A percentile compares a stretch with the other conserved stretches of the same genome.
These are phyloP conservation scores for Articulospora tetracladia DNA, from an alignment of 495 filamentous ascomycete genomes.

Conservation along the genomic window DNA sequence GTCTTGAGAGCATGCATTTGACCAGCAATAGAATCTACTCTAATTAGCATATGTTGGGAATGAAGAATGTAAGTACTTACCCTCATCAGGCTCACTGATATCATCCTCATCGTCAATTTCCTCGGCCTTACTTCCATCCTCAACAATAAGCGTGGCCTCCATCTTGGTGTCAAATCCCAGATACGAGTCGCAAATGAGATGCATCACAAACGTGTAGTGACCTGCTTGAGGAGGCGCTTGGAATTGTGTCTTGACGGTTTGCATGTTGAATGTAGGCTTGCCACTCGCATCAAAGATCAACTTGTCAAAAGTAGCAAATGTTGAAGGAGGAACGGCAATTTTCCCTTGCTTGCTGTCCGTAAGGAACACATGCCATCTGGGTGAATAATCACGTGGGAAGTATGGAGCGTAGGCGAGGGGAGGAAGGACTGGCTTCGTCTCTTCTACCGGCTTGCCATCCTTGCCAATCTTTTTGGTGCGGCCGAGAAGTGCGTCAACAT, in stretches of 20 bases:
- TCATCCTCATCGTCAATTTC: constrained; percentile 82
- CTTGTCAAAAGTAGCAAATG: constrained; percentile 86
- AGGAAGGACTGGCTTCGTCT: constrained; percentile 63
- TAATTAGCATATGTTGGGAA: constrained; percentile 29
- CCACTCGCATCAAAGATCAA: constrained; percentile 68
- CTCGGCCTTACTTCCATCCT: constrained; percentile 80
- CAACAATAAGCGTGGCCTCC: constrained; percentile 85
- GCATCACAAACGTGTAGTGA: constrained; percentile 88
- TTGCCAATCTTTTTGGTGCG: constrained; percentile 63
- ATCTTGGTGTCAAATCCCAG: constrained; percentile 86
- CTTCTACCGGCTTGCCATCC: constrained; percentile 34
- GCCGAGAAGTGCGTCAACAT: constrained; percentile 81
- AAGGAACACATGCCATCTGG: constrained; percentile 89
- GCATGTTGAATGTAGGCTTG: constrained; percentile 83
- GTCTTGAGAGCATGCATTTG: constrained; percentile 90
- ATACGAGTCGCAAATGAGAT: constrained; percentile 90
- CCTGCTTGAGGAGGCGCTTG: constrained; percentile 90
- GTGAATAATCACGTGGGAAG: constrained; percentile 81
- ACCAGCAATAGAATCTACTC: constrained; percentile 83
- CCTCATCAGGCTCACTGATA: constrained; percentile 96
- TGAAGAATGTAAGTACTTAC: constrained; percentile 46
- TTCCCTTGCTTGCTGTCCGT: constrained; percentile 91
- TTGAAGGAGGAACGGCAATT: constrained; percentile 91
- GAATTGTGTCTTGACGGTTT: constrained; percentile 97
- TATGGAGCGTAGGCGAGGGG: constrained; percentile 88